Evolutionary conservation across 371 early-diverging fungal species (phyloP).

Genomic region (Batkoa obscura): DNA sequence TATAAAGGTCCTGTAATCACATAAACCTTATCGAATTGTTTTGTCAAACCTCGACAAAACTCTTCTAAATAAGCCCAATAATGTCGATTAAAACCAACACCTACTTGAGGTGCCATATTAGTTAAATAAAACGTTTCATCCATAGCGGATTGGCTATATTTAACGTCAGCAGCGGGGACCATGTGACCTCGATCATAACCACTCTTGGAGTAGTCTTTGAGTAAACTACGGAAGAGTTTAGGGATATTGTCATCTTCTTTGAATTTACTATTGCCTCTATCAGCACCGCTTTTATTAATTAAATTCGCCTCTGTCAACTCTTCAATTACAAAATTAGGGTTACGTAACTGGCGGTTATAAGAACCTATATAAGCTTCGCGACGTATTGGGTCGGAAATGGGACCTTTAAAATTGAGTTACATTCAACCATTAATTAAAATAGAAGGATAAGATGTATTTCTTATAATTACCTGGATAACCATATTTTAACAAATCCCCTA

Average conservation of each 20-base stretch:
- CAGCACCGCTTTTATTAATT: constrained; percentile 24
- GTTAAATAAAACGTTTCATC: constrained; percentile 57
- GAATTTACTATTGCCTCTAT: constrained; percentile 44
- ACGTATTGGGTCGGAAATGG: constrained; percentile 2
- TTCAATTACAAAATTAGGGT: constrained; percentile 68
- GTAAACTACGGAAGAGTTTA: constrained; percentile 36
- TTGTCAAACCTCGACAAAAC: constrained; percentile 46
- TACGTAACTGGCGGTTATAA: constrained; percentile 54
- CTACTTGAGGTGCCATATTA: constrained; percentile 69
- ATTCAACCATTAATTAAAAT: background rate
- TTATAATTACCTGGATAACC: constrained; percentile 5
- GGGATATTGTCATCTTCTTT: constrained; percentile 45
- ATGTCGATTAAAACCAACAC: constrained; percentile 62
- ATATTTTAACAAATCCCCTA: constrained; percentile 2
- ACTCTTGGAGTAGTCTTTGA: constrained; percentile 45
- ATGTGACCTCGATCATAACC: constrained; percentile 71
- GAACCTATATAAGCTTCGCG: constrained; percentile 28
- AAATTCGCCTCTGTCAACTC: constrained; percentile 42
- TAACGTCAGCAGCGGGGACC: constrained; percentile 69
- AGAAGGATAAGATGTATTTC: background rate
- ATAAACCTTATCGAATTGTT: constrained; percentile 44
- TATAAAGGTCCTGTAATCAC: constrained; percentile 66
- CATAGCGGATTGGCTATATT: constrained; percentile 43
- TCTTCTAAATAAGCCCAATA: constrained; percentile 66
- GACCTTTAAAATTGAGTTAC: background rate